Evolutionary conservation across 2,329 filamentous ascomycete species (phyloP).

Genomic region (Claviceps sp.): DNA sequence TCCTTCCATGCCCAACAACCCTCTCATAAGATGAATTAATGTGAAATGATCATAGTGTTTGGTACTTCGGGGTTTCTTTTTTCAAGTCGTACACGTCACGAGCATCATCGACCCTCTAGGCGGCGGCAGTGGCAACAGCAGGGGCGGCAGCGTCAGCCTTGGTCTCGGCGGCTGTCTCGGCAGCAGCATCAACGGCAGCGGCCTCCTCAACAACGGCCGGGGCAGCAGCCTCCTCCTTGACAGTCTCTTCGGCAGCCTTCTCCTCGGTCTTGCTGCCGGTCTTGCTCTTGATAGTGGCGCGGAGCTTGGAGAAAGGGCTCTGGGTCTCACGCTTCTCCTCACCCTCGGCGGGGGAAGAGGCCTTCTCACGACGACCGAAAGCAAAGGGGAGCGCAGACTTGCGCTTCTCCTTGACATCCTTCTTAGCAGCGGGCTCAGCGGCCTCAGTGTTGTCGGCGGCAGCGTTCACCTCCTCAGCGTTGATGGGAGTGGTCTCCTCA

Average conservation of each 20-base stretch:
- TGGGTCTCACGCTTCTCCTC: conserved; percentile 16
- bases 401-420: conserved; percentile 67
- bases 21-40: conserved; percentile 17
- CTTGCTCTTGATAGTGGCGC: conserved; percentile 41
- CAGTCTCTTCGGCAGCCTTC: conserved; percentile 22
- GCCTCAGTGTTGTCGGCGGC: conserved; percentile 35
- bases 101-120: conserved; percentile 24
- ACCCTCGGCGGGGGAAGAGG: conserved; percentile 44
- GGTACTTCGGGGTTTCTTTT: conserved; percentile 10
- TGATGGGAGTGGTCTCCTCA: conserved; percentile 42
- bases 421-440: conserved; percentile 42
- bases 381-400: conserved; percentile 65
- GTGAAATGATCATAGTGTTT: conserved; percentile 13
- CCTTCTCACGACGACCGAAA: conserved; percentile 65
- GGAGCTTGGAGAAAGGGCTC: conserved; percentile 46
- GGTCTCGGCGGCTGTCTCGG: conserved; percentile 23
- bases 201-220: conserved; percentile 14
- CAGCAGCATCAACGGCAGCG: conserved; percentile 11
- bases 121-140: conserved; percentile 37
- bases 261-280: conserved; percentile 28
- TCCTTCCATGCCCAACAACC: conserved; percentile 33
- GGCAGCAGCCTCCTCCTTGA: conserved; percentile 18
- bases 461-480: conserved; percentile 41
- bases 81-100: conserved; percentile 15
- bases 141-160: conserved; percentile 29